These are phyloP conservation scores for Tripidium arundinaceum DNA, from an alignment of 202 grass and related monocot genomes.

Conservation along the genomic window DNA sequence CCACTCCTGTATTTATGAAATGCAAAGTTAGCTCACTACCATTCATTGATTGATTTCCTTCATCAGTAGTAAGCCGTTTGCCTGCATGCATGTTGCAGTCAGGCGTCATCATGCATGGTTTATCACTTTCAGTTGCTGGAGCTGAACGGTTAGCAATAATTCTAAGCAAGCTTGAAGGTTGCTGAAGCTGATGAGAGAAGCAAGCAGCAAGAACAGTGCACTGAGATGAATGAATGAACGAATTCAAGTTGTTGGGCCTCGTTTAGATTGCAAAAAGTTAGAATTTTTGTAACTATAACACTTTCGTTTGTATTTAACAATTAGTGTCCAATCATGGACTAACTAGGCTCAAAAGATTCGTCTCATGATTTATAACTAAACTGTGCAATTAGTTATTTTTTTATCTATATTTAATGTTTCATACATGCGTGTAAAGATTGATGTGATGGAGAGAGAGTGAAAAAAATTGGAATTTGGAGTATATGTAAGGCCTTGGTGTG, in stretches of 20 bases:
- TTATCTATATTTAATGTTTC: no score
- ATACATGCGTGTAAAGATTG: no score
- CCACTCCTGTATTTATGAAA: not conserved
- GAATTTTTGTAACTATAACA: no score
- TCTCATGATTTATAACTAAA: no score
- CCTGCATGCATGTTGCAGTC: not conserved
- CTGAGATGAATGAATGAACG: constrained; percentile 5
- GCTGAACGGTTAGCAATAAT: not conserved
- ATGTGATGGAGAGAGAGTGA: no score
- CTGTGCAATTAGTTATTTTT: no score
- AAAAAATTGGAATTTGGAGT: no score
- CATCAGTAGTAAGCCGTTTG: not conserved
- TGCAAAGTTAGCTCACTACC: not conserved
- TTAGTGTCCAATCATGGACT: no score
- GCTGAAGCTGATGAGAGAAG: not conserved
- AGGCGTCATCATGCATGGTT: constrained; percentile 10
- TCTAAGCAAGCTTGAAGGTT: not conserved
- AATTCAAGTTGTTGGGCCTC: constrained; percentile 27
- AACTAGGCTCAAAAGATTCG: no score
- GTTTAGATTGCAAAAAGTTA: no score
- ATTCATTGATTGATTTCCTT: not conserved
- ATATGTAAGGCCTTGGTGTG: no score
- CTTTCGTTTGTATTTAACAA: no score
- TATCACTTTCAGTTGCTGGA: constrained; percentile 9
- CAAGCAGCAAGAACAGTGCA: constrained; percentile 15